phyloP scores from a whole-genome alignment of 225 moss, liverwort and hornwort species.

The Thuidium tamariscinum region DNA sequence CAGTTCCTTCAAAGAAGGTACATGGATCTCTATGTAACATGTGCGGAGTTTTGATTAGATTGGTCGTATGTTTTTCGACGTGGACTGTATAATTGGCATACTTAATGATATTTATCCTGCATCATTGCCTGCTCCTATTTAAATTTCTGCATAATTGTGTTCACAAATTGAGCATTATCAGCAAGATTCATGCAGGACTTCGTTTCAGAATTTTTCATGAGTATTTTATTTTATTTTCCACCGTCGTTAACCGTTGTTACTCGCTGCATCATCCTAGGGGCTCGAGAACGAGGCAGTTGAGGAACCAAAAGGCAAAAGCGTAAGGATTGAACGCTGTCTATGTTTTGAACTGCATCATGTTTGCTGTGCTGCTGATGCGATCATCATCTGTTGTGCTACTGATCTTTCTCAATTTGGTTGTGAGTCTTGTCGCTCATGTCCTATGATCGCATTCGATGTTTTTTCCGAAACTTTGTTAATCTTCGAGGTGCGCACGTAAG shows the following conservation, averaged over 20 bases:
- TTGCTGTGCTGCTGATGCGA: slow-evolving; percentile 1
- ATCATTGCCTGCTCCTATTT: not conserved
- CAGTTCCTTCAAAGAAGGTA: slow-evolving; percentile 72
- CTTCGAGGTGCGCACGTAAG: not conserved
- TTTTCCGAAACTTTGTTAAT: not conserved
- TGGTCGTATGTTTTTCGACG: not conserved
- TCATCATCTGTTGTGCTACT: not conserved
- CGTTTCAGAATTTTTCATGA: not conserved
- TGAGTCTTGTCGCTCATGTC: not conserved
- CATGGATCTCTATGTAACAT: not conserved
- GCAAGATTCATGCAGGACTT: not conserved
- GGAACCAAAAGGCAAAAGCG: slow-evolving; percentile 63
- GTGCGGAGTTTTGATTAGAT: not conserved
- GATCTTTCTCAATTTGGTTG: not conserved
- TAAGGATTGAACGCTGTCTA: slow-evolving; percentile 36
- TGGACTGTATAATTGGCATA: not conserved
- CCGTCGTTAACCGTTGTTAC: not conserved
- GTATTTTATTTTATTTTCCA: not conserved
- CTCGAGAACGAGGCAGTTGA: slow-evolving; percentile 42
- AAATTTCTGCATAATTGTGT: not conserved
- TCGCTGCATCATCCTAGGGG: slow-evolving; percentile 15
- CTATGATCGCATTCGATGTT: not conserved
- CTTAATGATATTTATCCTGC: not conserved
- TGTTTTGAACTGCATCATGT: slow-evolving; percentile 7
- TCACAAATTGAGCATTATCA: not conserved